Conservation (phyloP, 805 yeast genomes). For the Yarrowia deformans region DNA sequence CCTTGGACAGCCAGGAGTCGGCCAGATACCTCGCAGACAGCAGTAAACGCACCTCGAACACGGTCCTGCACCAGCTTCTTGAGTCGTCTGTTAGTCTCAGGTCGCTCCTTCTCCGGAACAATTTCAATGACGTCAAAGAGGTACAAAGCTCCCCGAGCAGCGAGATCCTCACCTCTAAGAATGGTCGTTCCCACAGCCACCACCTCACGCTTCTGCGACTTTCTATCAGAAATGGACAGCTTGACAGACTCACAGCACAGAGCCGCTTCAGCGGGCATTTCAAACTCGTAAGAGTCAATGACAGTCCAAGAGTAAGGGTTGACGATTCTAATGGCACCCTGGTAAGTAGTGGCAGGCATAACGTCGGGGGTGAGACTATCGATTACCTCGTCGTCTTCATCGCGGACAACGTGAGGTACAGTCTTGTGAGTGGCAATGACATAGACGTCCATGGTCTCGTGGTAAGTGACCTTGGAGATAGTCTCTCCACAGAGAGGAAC, state of each 20-base stretch:
- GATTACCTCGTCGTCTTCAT: conserved; percentile 73
- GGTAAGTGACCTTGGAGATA: conserved; percentile 71
- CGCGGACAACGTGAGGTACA: conserved; percentile 68
- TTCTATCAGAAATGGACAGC: conserved; percentile 53
- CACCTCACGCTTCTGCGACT: conserved; percentile 62
- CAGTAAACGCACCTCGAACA: conserved; percentile 82
- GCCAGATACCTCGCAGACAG: conserved; percentile 81
- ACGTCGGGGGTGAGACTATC: conserved; percentile 61
- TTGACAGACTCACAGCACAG: conserved; percentile 63
- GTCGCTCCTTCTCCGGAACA: conserved; percentile 87
- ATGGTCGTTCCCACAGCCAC: conserved; percentile 81
- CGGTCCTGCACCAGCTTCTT: conserved; percentile 76
- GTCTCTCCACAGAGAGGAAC: conserved; percentile 60
- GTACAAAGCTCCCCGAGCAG: conserved; percentile 78
- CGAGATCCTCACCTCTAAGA: conserved; percentile 78
- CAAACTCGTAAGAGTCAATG: conserved; percentile 71
- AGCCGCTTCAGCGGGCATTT: conserved; percentile 67
- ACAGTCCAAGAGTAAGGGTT: conserved; percentile 80
- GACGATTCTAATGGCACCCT: conserved; percentile 67
- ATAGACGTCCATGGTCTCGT: conserved; percentile 67
- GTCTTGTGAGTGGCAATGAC: conserved; percentile 66
- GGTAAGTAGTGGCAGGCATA: conserved; percentile 63
- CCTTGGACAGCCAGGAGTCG: conserved; percentile 86
- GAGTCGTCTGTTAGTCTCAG: conserved; percentile 81
- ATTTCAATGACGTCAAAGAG: conserved; percentile 78